phyloP scores from a whole-genome alignment of 2,329 filamentous ascomycete species.

The Hypoxylon sp. region DNA sequence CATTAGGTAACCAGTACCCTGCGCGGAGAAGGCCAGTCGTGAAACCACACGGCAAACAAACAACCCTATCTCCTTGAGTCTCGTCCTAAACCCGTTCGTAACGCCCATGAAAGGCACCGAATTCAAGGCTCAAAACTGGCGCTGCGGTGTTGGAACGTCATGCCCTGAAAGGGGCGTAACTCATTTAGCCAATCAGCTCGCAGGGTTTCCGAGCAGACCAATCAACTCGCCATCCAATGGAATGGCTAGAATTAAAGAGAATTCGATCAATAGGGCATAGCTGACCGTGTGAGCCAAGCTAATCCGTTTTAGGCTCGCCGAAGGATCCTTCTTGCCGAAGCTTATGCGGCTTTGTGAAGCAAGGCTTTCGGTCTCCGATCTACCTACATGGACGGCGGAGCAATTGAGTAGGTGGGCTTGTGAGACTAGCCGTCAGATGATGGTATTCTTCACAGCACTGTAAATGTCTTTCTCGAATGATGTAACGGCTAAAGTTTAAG shows the following conservation, averaged over 20 bases:
- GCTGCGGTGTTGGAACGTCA: not conserved
- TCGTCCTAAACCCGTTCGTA: slow-evolving; percentile 7
- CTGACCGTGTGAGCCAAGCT: not conserved
- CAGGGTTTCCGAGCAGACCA: slow-evolving; percentile 37
- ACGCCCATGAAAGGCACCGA: slow-evolving; percentile 8
- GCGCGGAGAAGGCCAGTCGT: not conserved
- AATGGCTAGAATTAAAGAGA: not conserved
- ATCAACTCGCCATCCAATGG: slow-evolving; percentile 20
- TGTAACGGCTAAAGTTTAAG: not conserved
- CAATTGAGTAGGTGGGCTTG: not conserved
- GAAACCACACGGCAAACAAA: not conserved
- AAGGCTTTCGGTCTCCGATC: not conserved
- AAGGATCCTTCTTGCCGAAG: not conserved
- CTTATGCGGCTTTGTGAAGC: not conserved
- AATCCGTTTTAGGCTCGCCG: slow-evolving; percentile 13
- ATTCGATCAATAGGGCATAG: slow-evolving; percentile 21
- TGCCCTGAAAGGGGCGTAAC: not conserved
- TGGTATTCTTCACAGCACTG: not conserved
- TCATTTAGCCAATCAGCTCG: slow-evolving; percentile 31
- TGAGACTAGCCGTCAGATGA: not conserved
- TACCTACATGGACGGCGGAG: not conserved
- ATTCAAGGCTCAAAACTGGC: not conserved
- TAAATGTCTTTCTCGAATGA: not conserved
- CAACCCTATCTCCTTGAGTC: slow-evolving; percentile 19
- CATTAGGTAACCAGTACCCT: not conserved